Conservation (phyloP, 176 grass and related monocot species). For the Juncus effusus region DNA sequence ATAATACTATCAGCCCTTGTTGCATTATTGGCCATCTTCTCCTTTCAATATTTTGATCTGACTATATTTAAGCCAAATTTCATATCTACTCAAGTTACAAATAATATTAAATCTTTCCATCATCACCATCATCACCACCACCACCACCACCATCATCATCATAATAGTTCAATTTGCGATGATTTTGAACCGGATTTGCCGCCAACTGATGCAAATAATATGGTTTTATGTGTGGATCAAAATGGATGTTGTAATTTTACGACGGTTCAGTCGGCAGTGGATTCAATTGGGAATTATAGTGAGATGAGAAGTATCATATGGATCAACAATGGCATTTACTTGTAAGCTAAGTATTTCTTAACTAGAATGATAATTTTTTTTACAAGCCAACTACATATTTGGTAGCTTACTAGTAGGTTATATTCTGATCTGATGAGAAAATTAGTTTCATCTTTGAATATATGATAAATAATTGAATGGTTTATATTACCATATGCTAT, state of each 20-base stretch:
- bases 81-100: neutral
- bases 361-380: neutral
- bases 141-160: neutral
- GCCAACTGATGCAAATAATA: constrained; percentile 29
- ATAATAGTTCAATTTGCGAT: constrained; percentile 42
- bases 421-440: no score
- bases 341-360: constrained; percentile 39
- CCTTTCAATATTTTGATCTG: constrained; percentile 18
- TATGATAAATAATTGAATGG: neutral
- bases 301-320: constrained; percentile 60
- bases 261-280: constrained; percentile 50
- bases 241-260: constrained; percentile 80
- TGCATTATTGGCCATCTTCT: constrained; percentile 31
- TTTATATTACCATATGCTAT: no score
- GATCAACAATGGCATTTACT: constrained; percentile 86
- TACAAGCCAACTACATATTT: neutral
- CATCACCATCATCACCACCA: neutral
- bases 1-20: constrained; percentile 30
- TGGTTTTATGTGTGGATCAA: constrained; percentile 58
- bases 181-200: constrained; percentile 66
- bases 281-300: constrained; percentile 42
- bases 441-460: no score
- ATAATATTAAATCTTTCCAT: neutral
- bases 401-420: no score
- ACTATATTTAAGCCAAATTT: constrained; percentile 16